phyloP scores from a whole-genome alignment of 1,139 yeast genomes.

The Hansenula sp. region DNA sequence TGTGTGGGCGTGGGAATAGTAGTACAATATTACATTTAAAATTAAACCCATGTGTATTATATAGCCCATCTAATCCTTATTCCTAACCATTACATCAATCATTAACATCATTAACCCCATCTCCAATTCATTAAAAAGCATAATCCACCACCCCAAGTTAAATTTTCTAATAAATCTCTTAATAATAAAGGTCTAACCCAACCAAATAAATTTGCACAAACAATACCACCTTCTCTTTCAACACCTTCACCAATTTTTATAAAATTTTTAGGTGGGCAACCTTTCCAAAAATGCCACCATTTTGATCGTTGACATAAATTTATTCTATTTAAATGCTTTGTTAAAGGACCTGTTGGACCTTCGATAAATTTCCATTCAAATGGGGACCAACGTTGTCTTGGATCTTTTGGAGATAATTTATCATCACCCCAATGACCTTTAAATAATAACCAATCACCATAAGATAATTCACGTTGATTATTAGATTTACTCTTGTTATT shows the following conservation, averaged over 20 bases:
- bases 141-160: constrained; percentile 71
- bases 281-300: constrained; percentile 71
- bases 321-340: constrained; percentile 65
- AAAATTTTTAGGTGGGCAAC: constrained; percentile 73
- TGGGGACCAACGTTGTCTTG: constrained; percentile 81
- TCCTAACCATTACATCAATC: background rate
- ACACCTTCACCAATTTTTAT: constrained; percentile 84
- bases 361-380: constrained; percentile 88
- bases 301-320: constrained; percentile 80
- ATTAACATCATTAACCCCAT: constrained; percentile 12
- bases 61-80: no score
- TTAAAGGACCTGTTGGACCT: constrained; percentile 89
- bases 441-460: constrained; percentile 76
- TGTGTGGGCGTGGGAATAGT: no score
- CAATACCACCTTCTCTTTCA: constrained; percentile 57
- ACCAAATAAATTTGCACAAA: constrained; percentile 53
- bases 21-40: no score
- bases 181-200: constrained; percentile 48
- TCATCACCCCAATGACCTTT: constrained; percentile 94
- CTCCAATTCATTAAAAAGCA: constrained; percentile 55
- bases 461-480: constrained; percentile 51
- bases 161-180: constrained; percentile 40
- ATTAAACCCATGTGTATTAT: no score
- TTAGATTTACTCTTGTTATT: constrained; percentile 32
- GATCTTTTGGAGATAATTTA: constrained; percentile 60